Conservation (phyloP, 352 stramenopile genomes). For the Pythium rishiriense region DNA sequence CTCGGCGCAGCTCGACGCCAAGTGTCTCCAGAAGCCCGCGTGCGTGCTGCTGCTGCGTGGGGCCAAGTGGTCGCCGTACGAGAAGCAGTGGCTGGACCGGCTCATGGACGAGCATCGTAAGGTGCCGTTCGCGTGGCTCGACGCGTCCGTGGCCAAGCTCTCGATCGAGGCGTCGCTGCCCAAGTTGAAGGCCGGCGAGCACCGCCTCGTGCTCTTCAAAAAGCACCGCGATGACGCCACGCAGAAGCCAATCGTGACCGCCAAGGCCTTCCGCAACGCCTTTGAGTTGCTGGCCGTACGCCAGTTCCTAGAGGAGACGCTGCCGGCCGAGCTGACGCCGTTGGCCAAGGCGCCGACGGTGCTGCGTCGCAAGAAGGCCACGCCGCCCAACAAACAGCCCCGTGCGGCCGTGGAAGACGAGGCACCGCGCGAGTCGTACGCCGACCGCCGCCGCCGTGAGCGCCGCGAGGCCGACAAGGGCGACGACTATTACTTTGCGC, state of each 20-base stretch:
- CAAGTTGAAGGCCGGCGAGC: conserved; percentile 37
- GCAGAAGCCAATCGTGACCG: conserved; percentile 40
- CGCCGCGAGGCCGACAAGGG: conserved; percentile 30
- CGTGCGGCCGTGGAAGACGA: background rate
- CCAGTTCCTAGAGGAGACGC: conserved; percentile 55
- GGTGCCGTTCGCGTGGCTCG: conserved; percentile 71
- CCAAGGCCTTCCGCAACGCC: conserved; percentile 58
- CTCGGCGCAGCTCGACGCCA: conserved; percentile 60
- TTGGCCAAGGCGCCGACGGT: conserved; percentile 59
- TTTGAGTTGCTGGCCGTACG: conserved; percentile 62
- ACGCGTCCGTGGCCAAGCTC: conserved; percentile 62
- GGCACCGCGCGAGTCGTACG: conserved; percentile 28
- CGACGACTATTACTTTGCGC: conserved; percentile 47
- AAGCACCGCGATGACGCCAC: conserved; percentile 38
- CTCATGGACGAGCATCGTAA: conserved; percentile 60
- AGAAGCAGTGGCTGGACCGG: conserved; percentile 72
- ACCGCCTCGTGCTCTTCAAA: conserved; percentile 73
- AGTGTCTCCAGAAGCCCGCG: conserved; percentile 58
- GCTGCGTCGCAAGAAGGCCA: conserved; percentile 34
- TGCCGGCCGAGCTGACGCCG: conserved; percentile 40
- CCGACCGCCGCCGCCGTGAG: conserved; percentile 28
- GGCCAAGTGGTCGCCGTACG: conserved; percentile 52
- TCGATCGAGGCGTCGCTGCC: conserved; percentile 68
- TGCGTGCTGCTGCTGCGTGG: conserved; percentile 75
- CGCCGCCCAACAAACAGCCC: background rate